Percentiles rank a stretch among this genome's conserved stretches.
These are phyloP conservation scores for Russula brevipes DNA, from an alignment of 768 basidiomycete genomes.

Conservation along the genomic window DNA sequence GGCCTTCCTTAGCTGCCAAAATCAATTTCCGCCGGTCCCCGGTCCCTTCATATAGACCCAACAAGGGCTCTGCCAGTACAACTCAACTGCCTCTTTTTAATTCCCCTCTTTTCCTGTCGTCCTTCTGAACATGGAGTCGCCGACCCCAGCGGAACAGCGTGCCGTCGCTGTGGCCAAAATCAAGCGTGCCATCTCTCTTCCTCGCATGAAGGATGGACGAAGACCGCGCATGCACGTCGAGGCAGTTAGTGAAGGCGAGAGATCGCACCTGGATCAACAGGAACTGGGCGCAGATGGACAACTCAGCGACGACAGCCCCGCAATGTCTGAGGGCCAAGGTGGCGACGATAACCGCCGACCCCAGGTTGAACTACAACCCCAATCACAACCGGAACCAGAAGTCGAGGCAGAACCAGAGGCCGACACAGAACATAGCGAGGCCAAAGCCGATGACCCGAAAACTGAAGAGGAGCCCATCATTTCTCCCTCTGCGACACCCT, in stretches of 20 bases:
- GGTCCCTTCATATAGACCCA: constrained; percentile 21
- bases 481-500: constrained; percentile 24
- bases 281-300: constrained; percentile 25
- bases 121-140: constrained; percentile 33
- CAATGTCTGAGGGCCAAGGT: constrained; percentile 16
- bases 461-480: constrained; percentile 26
- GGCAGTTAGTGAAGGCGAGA: constrained; percentile 79
- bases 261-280: constrained; percentile 35
- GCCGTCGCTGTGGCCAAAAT: constrained; percentile 85
- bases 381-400: constrained; percentile 5
- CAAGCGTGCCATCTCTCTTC: constrained; percentile 86
- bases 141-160: constrained; percentile 67
- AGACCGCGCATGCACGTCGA: constrained; percentile 83
- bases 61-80: not conserved
- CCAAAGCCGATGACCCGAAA: constrained; percentile 25
- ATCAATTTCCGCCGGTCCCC: constrained; percentile 14
- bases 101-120: constrained; percentile 1
- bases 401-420: constrained; percentile 11
- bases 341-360: not conserved
- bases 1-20: not conserved
- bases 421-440: constrained; percentile 16
- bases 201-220: constrained; percentile 86
- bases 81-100: constrained; percentile 3
- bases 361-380: constrained; percentile 8
- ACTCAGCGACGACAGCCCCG: constrained; percentile 10